A percentile compares a stretch with the other conserved stretches of the same genome.
phyloP scores from a whole-genome alignment of 768 basidiomycete species.

The Termitomyces sp. region DNA sequence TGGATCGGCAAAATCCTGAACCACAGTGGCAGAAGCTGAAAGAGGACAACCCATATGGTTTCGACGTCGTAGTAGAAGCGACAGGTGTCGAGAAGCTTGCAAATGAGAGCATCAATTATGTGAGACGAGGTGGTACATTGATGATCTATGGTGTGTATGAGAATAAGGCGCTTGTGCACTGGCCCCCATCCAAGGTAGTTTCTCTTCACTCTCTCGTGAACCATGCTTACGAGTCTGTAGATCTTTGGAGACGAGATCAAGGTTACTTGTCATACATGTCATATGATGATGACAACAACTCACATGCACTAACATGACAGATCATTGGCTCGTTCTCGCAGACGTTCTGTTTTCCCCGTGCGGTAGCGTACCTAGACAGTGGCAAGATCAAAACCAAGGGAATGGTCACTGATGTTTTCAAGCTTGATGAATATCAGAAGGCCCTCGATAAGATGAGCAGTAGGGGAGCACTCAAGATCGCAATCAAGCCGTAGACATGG shows the following conservation, averaged over 20 bases:
- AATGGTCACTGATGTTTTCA: constrained; percentile 63
- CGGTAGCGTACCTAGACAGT: constrained; percentile 83
- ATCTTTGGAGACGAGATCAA: constrained; percentile 66
- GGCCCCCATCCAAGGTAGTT: constrained; percentile 66
- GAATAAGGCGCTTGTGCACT: constrained; percentile 77
- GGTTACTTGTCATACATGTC: constrained; percentile 17
- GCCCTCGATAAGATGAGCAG: constrained; percentile 72
- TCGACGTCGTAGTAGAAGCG: constrained; percentile 71
- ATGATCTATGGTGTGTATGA: constrained; percentile 92
- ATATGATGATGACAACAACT: not conserved
- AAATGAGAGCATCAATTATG: constrained; percentile 87
- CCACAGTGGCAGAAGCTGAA: constrained; percentile 79
- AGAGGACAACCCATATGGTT: constrained; percentile 80
- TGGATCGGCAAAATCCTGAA: constrained; percentile 70
- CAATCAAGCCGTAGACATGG: constrained; percentile 43
- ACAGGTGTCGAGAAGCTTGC: constrained; percentile 80
- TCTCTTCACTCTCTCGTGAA: no score
- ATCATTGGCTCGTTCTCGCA: constrained; percentile 92
- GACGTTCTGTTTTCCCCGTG: constrained; percentile 85
- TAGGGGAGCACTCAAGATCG: constrained; percentile 56
- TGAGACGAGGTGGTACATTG: constrained; percentile 76
- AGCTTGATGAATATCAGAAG: constrained; percentile 62
- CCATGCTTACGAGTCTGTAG: constrained; percentile 21
- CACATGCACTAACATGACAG: constrained; percentile 32
- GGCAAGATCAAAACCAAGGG: constrained; percentile 79